Evolutionary conservation across 2,329 filamentous ascomycete species (phyloP), one percentile per base, ranked within the genome.

Genomic region (Didymella exigua): DNA sequence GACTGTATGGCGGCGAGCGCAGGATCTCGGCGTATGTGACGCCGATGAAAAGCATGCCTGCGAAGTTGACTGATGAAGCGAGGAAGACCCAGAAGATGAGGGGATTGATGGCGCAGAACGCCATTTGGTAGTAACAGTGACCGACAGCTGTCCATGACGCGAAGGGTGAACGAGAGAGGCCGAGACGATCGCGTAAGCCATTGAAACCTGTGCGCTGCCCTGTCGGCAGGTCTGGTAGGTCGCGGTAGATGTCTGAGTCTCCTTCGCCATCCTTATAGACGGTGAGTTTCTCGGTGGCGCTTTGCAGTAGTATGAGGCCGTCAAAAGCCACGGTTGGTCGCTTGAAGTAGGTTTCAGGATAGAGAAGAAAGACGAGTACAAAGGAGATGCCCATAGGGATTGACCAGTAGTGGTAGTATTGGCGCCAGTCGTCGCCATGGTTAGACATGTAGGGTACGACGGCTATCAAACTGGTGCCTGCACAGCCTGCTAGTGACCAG

Each of bases 281-380:
- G 5, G 65, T 70, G 11, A 77, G 63, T 49, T 73, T 77, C 56
- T 77, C 76, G 0, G 73, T 73, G 2, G 69, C 70, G 13, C 64
- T 71, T 54, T 78, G 76, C 1, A 75, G 46, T 3, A 78, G 51
- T 4, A 78, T 74, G 19, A 73, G 72, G 2, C 76, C 77, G 54
- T 78, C 71, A 34, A 77, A 77, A 5, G 77, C 76, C 8, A 79
- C 68, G 0, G 72, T 72, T 0, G 76, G 76, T 1, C 77, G 70
- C 45, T 75, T 67, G 63, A 77, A 79, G 57, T 75, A 78, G 1
- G 74, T 78, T 41, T 78, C 76, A 0, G 75, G 74, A 19, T 65
- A 71, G 11, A 72, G 66, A 19, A 74, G 56, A 26, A 74, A 68
- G 1, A 65, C 62, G 2, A 73, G 49, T 1, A 75, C 2, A 18